Base-by-base conservation (phyloP, 1,139 yeast genomes). In the Nakaseomyces glabratus region DNA sequence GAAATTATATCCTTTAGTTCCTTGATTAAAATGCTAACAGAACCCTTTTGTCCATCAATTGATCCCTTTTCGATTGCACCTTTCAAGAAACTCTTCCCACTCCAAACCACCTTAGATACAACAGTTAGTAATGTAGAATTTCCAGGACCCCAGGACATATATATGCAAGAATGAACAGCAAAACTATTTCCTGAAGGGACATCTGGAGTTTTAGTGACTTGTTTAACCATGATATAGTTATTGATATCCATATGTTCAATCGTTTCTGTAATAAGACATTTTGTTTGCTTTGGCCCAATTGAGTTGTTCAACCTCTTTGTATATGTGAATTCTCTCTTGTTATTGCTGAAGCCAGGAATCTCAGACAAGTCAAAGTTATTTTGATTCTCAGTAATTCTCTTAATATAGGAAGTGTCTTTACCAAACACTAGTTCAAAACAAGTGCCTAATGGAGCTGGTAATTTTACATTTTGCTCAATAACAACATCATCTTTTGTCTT, bases 261-360 rank as follows among this genome's bases (percentile, higher is more conserved):
- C 5, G 71, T 68, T 48, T 93, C 99, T 2, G 76, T 75, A 36
- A 85, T 75, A 11, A 69, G 54, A 62, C 98, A 93, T 47, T 71
- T 73, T 3, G 98, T 88, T 54, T 88, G 95, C 52, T 88, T 90
- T 4, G 98, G 98, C 0, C 98, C 98, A 38, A 93, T 75, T 0
- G 95, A 75, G 0, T 80, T 88, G 40, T 68, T 66, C 41, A 93
- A 65, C 3, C 95, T 97, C 57, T 88, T 88, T 30, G 66, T 69
- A 56, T 88, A 93, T 4, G 70, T 67, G 53, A 80, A 88, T 24
- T 67, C 64, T 42, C 99, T 70, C 42, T 62, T 63, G 37, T 62
- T 61, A 18, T 59, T 49, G 8, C 42, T 31, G 46, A 76, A 71
- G 16, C 67, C 66, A 1, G 76, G 68, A 36, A 86, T 68, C 2